Percentiles rank a stretch among this genome's conserved stretches.
These are phyloP conservation scores for Penicillium janthinellum DNA, from an alignment of 2,329 filamentous ascomycete genomes.

Conservation along the genomic window DNA sequence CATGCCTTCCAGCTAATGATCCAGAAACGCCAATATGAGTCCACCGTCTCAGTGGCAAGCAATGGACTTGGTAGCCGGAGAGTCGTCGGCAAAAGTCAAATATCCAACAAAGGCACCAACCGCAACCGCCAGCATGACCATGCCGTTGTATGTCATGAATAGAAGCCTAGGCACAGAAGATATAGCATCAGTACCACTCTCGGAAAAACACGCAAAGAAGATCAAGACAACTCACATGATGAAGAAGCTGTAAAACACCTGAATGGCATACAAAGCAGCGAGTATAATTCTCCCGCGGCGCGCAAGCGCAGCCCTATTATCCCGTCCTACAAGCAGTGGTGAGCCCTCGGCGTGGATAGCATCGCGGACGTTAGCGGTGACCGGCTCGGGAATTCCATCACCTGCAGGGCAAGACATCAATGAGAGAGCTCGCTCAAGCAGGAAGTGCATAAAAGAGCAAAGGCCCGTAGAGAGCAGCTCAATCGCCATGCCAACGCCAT, in stretches of 20 bases:
- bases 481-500: conserved; percentile 15
- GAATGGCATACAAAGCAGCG: conserved; percentile 80
- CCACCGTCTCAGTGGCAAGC: conserved; percentile 73
- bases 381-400: conserved; percentile 38
- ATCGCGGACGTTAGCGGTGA: conserved; percentile 28
- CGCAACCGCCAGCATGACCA: conserved; percentile 90
- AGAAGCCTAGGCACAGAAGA: conserved; percentile 66
- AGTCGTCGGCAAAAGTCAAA: conserved; percentile 72
- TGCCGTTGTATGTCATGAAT: conserved; percentile 99
- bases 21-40: neutral
- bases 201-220: neutral
- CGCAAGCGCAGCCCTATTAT: conserved; percentile 60
- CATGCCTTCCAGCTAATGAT: neutral
- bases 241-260: conserved; percentile 99
- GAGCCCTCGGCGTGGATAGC: conserved; percentile 57
- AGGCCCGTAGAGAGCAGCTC: conserved; percentile 1
- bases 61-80: conserved; percentile 76
- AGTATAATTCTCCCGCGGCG: conserved; percentile 76
- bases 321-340: conserved; percentile 74
- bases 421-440: conserved; percentile 30
- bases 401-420: conserved; percentile 36
- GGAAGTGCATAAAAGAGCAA: conserved; percentile 9
- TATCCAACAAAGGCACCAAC: conserved; percentile 89
- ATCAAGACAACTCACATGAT: conserved; percentile 76
- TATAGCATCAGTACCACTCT: neutral